Conservation (phyloP, 163 green algal species). For the Prototheca stagnorum region DNA sequence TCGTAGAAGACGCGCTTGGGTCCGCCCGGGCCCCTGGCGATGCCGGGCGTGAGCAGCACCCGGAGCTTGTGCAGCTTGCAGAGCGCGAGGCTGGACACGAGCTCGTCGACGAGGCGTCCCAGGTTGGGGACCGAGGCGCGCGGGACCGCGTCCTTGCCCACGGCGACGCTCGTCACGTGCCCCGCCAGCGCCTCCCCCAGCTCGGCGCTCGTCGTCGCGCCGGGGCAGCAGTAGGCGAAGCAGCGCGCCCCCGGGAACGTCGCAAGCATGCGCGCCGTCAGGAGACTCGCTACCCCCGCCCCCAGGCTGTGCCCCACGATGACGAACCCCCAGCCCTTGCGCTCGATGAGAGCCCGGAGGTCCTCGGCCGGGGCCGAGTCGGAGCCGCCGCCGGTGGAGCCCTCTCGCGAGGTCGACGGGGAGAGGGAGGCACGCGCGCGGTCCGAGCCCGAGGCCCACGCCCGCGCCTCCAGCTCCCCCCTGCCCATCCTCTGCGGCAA, state of each 20-base stretch:
- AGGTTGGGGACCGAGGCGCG: conserved; percentile 22
- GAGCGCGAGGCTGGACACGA: conserved; percentile 22
- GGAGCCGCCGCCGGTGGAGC: too few species aligned
- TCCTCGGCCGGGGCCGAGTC: not conserved
- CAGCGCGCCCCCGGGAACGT: conserved; percentile 19
- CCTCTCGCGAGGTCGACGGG: too few species aligned
- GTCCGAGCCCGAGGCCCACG: too few species aligned
- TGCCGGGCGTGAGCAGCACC: conserved; percentile 16
- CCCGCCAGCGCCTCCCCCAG: conserved; percentile 14
- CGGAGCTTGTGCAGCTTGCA: conserved; percentile 21
- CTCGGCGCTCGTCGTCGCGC: conserved; percentile 21
- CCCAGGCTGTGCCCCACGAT: conserved; percentile 40
- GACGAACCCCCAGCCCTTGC: conserved; percentile 25
- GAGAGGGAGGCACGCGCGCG: too few species aligned
- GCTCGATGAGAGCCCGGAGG: conserved; percentile 7
- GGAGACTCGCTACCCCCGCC: conserved; percentile 28
- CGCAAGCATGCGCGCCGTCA: conserved; percentile 29
- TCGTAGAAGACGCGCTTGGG: conserved; percentile 13
- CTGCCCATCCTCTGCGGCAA: too few species aligned
- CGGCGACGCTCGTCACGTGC: conserved; percentile 30
- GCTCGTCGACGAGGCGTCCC: conserved; percentile 30
- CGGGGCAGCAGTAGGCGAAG: conserved; percentile 17
- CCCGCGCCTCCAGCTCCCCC: too few species aligned
- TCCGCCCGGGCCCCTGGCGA: not conserved
- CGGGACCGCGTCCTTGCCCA: conserved; percentile 32